Base-by-base conservation (phyloP, 2,329 filamentous ascomycete species). In the Trichophyton rubrum region DNA sequence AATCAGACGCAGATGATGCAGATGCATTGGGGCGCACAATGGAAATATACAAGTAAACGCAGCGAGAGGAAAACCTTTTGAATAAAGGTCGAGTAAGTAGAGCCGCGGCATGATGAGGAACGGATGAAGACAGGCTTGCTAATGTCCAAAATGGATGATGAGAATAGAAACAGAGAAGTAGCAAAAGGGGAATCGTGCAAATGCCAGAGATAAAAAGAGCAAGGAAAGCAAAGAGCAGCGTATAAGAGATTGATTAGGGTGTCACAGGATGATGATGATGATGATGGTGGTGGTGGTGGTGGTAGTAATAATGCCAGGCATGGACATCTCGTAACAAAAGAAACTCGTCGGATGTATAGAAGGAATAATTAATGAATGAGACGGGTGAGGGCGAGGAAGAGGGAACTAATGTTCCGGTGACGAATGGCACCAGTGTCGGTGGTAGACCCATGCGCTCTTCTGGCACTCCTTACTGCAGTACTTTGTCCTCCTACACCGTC, bases 391-490 rank as follows among this genome's bases (percentile, higher is more conserved):
- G 20, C 9, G 20, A 27, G 20, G 43, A 47, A 47, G n/a, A 27
- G 20, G 11, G 45, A 47, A n/a, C 27, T 27, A 55, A 20, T 55
- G 49, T 35, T 53, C 62, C 13, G 64, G 62, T 17, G 63, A 61
- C 69, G 68, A 75, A 67, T 81, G 81, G 73, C 93, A 99, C 93
- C 93, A 99, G 76, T 97, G 95, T 63, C 93, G 86, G 73, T 99
- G 93, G 75, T 90, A 97, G 30, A 93, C 90, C 93, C 93, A 99
- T 8, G 93, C 95, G 68, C 89, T 95, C 80, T 97, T 97, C 77
- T 99, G 93, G 75, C 93, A 99, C 74, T 99, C 93, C 76, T 99
- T 99, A 82, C 91, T 96, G 85, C 93, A 99, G 78, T 96, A 96
- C 75, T 99, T 99, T 64, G 93, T 99, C 66, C 93, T 85, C 67